A percentile compares a stretch with the other conserved stretches of the same genome.
phyloP scores from a whole-genome alignment of 148 eudicot species.

The Vaccinium vitisidaea region DNA sequence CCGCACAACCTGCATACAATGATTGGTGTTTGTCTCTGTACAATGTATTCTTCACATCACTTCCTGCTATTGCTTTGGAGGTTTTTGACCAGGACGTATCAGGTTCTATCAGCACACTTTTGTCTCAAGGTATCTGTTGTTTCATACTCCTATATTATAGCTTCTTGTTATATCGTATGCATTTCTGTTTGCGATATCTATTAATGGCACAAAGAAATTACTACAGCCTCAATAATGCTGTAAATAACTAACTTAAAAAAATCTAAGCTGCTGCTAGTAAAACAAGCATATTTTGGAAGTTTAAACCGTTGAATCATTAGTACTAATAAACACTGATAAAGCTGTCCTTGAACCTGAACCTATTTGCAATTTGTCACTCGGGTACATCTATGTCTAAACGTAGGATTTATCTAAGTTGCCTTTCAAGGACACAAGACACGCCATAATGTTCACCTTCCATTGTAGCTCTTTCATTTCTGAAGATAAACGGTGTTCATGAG shows the following conservation, averaged over 20 bases:
- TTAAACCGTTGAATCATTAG: background rate
- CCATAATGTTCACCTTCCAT: background rate
- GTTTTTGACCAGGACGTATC: conserved; percentile 63
- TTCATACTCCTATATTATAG: background rate
- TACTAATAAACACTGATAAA: background rate
- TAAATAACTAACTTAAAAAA: background rate
- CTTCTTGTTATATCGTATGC: background rate
- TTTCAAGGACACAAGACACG: background rate
- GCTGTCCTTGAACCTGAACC: background rate
- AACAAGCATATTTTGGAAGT: background rate
- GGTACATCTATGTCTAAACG: background rate
- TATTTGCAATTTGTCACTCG: background rate
- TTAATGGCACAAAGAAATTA: background rate
- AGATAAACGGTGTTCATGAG: background rate
- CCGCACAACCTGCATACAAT: conserved; percentile 53
- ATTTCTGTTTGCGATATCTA: background rate
- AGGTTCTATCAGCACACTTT: conserved; percentile 35
- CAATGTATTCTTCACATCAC: conserved; percentile 60
- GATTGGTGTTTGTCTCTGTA: conserved; percentile 63
- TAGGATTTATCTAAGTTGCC: background rate
- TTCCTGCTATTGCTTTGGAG: conserved; percentile 59
- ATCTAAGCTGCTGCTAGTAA: no score
- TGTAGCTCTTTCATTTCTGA: background rate
- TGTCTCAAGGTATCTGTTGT: conserved; percentile 47
- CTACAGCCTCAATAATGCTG: background rate